These are phyloP conservation scores for Ramularia collo-cygni DNA, from an alignment of 2,329 filamentous ascomycete species.

Conservation along the genomic window DNA sequence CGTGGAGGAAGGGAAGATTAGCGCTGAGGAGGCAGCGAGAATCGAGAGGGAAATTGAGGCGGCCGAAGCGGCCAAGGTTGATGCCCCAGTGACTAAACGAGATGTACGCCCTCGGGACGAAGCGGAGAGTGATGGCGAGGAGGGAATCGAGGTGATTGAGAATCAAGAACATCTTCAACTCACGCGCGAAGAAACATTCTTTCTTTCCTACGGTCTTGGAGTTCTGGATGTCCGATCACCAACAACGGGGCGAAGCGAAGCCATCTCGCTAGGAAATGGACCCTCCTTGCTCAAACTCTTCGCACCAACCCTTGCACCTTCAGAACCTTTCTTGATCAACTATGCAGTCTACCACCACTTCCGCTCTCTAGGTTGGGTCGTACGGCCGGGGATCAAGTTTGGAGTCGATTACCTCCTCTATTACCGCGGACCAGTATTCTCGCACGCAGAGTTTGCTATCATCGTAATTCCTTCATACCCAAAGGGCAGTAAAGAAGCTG, in stretches of 20 bases:
- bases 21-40: constrained; percentile 3
- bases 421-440: constrained; percentile 84
- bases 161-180: constrained; percentile 85
- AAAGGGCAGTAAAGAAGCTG: constrained; percentile 37
- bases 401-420: constrained; percentile 94
- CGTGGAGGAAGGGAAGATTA: constrained; percentile 42
- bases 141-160: constrained; percentile 27
- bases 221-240: constrained; percentile 56
- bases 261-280: too few species aligned
- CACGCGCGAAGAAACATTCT: constrained; percentile 85
- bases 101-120: constrained; percentile 1
- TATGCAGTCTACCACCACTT: constrained; percentile 96
- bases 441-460: constrained; percentile 88
- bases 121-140: constrained; percentile 8
- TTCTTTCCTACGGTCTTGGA: constrained; percentile 75
- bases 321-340: constrained; percentile 77
- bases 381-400: constrained; percentile 88
- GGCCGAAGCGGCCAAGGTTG: constrained; percentile 1
- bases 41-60: constrained; percentile 5
- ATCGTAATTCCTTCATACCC: constrained; percentile 76
- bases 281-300: too few species aligned
- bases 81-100: neutral
- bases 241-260: neutral
- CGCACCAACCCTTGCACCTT: constrained; percentile 57
- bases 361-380: constrained; percentile 89